These are phyloP conservation scores for Gossypium thurberi DNA, from an alignment of 345 rosid genomes.

Conservation along the genomic window DNA sequence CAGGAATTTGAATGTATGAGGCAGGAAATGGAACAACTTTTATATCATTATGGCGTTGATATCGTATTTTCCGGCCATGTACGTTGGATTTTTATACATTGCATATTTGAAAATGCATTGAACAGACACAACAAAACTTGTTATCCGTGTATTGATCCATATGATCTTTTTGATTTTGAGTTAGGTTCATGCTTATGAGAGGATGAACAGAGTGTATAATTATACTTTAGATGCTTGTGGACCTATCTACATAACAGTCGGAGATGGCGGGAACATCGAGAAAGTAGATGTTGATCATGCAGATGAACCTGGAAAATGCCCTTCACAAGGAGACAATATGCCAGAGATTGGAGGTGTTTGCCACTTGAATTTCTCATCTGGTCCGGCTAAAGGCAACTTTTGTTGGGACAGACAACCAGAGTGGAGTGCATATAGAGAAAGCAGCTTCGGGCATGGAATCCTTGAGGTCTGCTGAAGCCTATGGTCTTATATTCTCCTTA, in stretches of 20 bases:
- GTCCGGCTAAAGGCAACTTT: slow-evolving; percentile 74
- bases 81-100: slow-evolving; percentile 19
- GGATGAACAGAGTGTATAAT: slow-evolving; percentile 72
- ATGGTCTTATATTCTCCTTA: slow-evolving; percentile 5
- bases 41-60: slow-evolving; percentile 60
- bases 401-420: slow-evolving; percentile 83
- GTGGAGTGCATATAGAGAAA: slow-evolving; percentile 83
- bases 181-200: slow-evolving; percentile 91
- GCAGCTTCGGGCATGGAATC: slow-evolving; percentile 90
- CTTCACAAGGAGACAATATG: slow-evolving; percentile 49
- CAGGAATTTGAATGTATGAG: slow-evolving; percentile 96
- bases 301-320: slow-evolving; percentile 74
- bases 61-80: slow-evolving; percentile 78
- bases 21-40: slow-evolving; percentile 76
- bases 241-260: slow-evolving; percentile 68
- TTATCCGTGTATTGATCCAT: background rate
- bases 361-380: slow-evolving; percentile 56
- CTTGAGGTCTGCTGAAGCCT: slow-evolving; percentile 50
- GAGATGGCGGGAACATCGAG: slow-evolving; percentile 90
- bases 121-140: background rate
- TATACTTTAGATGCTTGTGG: slow-evolving; percentile 71
- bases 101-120: background rate
- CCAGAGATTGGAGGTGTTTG: slow-evolving; percentile 72
- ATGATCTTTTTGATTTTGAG: background rate
- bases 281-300: slow-evolving; percentile 63